phyloP scores from a whole-genome alignment of 2,329 filamentous ascomycete species.

The Pseudocercospora eumusae region DNA sequence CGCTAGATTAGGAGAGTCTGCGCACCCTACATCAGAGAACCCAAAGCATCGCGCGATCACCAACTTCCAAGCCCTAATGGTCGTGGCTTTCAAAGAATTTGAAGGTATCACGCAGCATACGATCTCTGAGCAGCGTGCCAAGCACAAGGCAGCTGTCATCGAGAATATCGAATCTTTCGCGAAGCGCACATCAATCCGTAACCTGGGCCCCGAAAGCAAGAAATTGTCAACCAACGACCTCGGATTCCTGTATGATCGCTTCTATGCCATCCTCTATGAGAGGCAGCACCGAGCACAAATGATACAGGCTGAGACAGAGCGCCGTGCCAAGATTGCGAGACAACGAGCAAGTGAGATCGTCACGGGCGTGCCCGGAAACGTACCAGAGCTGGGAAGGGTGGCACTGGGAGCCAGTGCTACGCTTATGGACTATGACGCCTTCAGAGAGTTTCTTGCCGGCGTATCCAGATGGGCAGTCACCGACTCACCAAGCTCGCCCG shows the following conservation, averaged over 20 bases:
- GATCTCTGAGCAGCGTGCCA: conserved; percentile 82
- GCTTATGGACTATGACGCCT: conserved; percentile 96
- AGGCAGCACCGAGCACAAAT: conserved; percentile 79
- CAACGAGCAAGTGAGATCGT: conserved; percentile 54
- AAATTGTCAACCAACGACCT: conserved; percentile 81
- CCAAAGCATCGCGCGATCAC: conserved; percentile 92
- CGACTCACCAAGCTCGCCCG: conserved; percentile 70
- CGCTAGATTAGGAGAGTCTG: conserved; percentile 86
- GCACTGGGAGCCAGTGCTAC: conserved; percentile 86
- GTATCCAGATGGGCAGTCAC: conserved; percentile 92
- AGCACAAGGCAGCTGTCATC: conserved; percentile 91
- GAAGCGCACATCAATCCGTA: conserved; percentile 93
- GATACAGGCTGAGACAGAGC: conserved; percentile 69
- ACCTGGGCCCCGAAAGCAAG: conserved; percentile 94
- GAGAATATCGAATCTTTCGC: conserved; percentile 97
- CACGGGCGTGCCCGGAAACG: conserved; percentile 49
- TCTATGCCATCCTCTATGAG: conserved; percentile 90
- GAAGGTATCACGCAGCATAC: conserved; percentile 91
- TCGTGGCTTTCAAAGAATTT: conserved; percentile 98
- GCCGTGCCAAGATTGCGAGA: conserved; percentile 63
- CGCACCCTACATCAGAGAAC: conserved; percentile 93
- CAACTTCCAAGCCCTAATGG: conserved; percentile 96
- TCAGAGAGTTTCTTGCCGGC: conserved; percentile 83
- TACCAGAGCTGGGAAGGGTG: conserved; percentile 78
- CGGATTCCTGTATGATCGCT: conserved; percentile 87